phyloP scores from a whole-genome alignment of 306 rosid genomes.

The Fragaria nilgerrensis region DNA sequence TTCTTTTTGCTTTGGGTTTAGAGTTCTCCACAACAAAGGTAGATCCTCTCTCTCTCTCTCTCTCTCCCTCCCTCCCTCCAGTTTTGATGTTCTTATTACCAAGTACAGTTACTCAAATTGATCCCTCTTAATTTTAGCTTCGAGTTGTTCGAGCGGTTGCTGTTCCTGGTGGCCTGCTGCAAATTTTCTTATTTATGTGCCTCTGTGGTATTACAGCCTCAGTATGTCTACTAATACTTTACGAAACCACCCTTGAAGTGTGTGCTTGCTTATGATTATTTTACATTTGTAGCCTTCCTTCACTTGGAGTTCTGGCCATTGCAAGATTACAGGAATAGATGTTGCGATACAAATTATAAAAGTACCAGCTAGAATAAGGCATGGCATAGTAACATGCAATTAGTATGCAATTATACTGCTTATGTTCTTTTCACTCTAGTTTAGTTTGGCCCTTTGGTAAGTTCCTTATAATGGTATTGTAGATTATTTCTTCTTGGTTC shows the following conservation, averaged over 20 bases:
- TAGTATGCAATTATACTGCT: background rate
- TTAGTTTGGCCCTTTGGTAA: background rate
- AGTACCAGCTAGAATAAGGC: background rate
- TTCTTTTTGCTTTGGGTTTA: conserved; percentile 94
- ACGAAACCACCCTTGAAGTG: background rate
- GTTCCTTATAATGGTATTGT: background rate
- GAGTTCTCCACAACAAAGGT: conserved; percentile 95
- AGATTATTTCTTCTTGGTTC: background rate
- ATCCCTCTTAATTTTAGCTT: conserved; percentile 52
- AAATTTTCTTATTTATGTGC: conserved; percentile 91
- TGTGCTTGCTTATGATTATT: background rate
- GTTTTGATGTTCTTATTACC: conserved; percentile 18
- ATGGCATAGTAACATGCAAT: background rate
- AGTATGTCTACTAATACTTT: conserved; percentile 44
- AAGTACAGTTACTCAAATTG: conserved; percentile 9
- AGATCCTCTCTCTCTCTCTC: conserved; percentile 25
- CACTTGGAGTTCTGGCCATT: background rate
- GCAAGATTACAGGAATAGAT: background rate
- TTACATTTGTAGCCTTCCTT: background rate
- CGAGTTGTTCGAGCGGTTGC: conserved; percentile 99
- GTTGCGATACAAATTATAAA: background rate
- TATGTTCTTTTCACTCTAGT: background rate
- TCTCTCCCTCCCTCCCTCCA: conserved; percentile 21
- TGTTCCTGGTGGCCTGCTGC: conserved; percentile 92
- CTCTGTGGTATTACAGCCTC: conserved; percentile 89